Base-by-base conservation (phyloP, 257 asterid species). In the Forsythia viridissima region DNA sequence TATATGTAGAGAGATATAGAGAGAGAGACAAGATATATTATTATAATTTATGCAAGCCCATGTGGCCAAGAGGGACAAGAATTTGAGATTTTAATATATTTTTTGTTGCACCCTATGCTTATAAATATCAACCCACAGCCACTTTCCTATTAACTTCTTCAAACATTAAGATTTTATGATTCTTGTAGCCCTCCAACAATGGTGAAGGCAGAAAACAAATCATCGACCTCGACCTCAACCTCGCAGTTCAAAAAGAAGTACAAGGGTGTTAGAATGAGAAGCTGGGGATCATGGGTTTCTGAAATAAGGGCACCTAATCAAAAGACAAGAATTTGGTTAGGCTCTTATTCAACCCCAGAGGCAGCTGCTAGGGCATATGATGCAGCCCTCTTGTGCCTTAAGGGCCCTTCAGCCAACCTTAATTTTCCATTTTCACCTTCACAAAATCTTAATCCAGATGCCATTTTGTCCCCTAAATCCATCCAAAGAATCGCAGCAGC, bases 351-450 rank as follows among this genome's bases (percentile, higher is more conserved):
- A 0, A 92, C 98, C 0, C 87, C 99, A 0, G 99, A 95, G 80
- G 97, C 97, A 11, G 99, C 99, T 3, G 99, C 99, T 0, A 89
- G 97, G 84, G 99, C 99, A 37, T 95, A 95, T 44, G 99, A 95
- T 75, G 99, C 97, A 4, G 99, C 98, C 0, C 96, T 93, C 3
- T 24, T 90, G 6, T 94, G 98, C 79, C 92, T 94, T 3, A 94
- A 89, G 66, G 97, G 97, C 63, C 44, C 94, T 0, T 84, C 97
- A 0, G 90, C 94, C 40, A 91, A 87, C 61, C 88, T 94, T 52
- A 94, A 92, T 75, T 94, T 94, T 78, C 98, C 98, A 0, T 76
- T 84, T 8, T 82, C 91, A 0, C 20, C 5, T 30, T 43, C 51
- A 5, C 51, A 72, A 44, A 11, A 79, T 40, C 77, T 70, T 9